Evolutionary conservation across 305 asterid species (phyloP).

Genomic region (Solanum hybrid): DNA sequence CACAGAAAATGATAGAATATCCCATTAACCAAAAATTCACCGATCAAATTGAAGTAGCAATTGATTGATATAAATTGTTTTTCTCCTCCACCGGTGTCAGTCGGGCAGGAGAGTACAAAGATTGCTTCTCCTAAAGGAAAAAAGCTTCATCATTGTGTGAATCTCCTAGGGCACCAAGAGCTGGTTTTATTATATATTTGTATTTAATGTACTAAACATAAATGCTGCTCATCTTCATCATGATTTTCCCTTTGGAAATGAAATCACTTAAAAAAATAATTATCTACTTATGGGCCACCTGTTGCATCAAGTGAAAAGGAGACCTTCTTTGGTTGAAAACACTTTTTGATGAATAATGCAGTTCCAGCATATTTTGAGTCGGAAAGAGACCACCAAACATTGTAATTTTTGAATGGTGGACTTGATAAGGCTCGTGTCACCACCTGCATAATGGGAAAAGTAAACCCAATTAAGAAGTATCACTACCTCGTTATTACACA

Average conservation of each 20-base stretch:
- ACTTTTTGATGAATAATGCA: constrained; percentile 62
- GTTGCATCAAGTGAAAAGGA: constrained; percentile 70
- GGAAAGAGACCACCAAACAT: constrained; percentile 96
- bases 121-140: background rate
- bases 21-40: background rate
- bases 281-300: constrained; percentile 27
- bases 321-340: constrained; percentile 67
- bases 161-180: background rate
- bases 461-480: background rate
- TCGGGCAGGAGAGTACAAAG: background rate
- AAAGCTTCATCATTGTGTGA: background rate
- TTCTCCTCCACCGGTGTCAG: background rate
- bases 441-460: constrained; percentile 38
- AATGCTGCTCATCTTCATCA: background rate
- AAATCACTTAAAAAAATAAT: background rate
- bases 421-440: constrained; percentile 64
- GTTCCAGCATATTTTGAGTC: constrained; percentile 96
- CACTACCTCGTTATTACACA: background rate
- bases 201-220: background rate
- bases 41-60: background rate
- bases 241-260: background rate
- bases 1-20: background rate
- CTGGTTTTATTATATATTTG: background rate
- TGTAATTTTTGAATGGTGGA: constrained; percentile 58
- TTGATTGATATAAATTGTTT: background rate